Evolutionary conservation across 2,329 filamentous ascomycete species (phyloP), one percentile per base, ranked within the genome.

Genomic region (Byssochlamys sp.): DNA sequence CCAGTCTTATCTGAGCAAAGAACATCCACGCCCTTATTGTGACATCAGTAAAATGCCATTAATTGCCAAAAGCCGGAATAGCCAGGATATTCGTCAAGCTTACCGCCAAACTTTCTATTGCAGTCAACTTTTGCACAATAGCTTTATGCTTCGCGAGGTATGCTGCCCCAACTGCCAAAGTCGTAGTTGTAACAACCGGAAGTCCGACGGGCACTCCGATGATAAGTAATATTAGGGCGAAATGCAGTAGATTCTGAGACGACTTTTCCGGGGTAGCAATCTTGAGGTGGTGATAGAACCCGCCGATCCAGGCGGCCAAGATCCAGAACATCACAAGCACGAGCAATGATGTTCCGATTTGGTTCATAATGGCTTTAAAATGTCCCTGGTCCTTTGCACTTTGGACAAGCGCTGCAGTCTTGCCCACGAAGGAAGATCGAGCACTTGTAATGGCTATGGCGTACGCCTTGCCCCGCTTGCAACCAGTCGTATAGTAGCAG

Each of bases 311-410:
- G 61, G 84, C 79, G 51, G 81, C 75, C 63, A 89, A 77, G 69
- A 88, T 87, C 78, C 81, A 88, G 75, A 86, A 84, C 72, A 88
- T 84, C 75, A 88, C 86, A 59, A 89, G 77, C 62, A 88, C 84
- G 65, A 89, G 78, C 54, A 89, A 79, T 60, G 83, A 76, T 48
- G 84, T 87, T 71, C 85, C 86, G 68, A 89, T 88, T 65, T 81
- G 85, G 80, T 88, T 84, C 86, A 88, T 88, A 77, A 88, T 86
- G 61, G 85, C 85, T 77, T 89, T 88, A 81, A 87, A 87, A 73
- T 87, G 84, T 74, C 85, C 86, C 71, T 86, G 84, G 71, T 88
- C 86, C 75, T 87, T 81, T 61, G 86, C 85, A 60, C 85, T 85
- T 74, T 87, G 82, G 56, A 88, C 85, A 52, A 88, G 78, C 59